A percentile compares a stretch with the other conserved stretches of the same genome.
Conservation (phyloP, 2,329 filamentous ascomycete species). For the Trichothecium sympodiale region DNA sequence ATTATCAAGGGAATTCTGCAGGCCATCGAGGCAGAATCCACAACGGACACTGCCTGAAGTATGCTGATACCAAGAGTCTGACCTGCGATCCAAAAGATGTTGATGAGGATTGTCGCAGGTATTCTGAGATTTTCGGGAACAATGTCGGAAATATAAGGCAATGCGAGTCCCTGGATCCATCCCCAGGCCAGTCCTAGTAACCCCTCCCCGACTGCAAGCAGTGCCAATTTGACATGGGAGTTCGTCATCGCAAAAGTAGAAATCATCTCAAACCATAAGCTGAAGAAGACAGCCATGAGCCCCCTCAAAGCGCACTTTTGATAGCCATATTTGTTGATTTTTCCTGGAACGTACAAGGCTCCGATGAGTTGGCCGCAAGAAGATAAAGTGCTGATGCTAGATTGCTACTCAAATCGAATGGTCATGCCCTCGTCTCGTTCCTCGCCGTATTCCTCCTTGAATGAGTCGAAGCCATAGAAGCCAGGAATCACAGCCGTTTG, state of each 20-base stretch:
- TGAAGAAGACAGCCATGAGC: too few species aligned
- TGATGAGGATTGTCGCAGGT: slow-evolving; percentile 25
- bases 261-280: too few species aligned
- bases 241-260: too few species aligned
- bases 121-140: slow-evolving; percentile 19
- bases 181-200: slow-evolving; percentile 24
- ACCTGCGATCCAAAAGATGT: slow-evolving; percentile 28
- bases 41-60: slow-evolving; percentile 11
- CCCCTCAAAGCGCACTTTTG: too few species aligned
- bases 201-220: slow-evolving; percentile 21
- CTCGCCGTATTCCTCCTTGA: slow-evolving; percentile 5
- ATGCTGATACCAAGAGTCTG: slow-evolving; percentile 23
- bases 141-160: slow-evolving; percentile 26
- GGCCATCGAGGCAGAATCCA: slow-evolving; percentile 19
- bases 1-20: slow-evolving; percentile 26
- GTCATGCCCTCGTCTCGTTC: neutral
- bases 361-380: slow-evolving; percentile 7
- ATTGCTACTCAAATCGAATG: slow-evolving; percentile 7
- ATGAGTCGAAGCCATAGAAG: slow-evolving; percentile 8
- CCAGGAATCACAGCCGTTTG: slow-evolving; percentile 13
- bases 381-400: slow-evolving; percentile 6
- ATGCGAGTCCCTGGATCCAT: slow-evolving; percentile 20
- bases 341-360: too few species aligned
- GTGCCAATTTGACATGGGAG: neutral
- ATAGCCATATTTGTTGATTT: too few species aligned